Conservation (phyloP, 805 yeast genomes). For the Starmera amethionina region DNA sequence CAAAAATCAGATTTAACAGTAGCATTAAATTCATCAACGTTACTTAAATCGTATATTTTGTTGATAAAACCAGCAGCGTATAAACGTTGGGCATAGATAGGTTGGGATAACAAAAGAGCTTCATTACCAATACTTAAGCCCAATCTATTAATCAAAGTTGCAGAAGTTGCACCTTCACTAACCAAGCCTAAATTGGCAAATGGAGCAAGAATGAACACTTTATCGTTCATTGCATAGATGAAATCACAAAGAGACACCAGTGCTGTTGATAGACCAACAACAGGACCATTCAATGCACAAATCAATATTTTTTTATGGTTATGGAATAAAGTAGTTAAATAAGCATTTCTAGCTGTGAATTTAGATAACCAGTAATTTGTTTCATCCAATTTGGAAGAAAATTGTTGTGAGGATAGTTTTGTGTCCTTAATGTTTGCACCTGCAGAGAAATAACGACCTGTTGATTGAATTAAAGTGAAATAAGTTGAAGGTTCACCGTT, state of each 20-base stretch:
- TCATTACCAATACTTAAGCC: slow-evolving; percentile 69
- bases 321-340: slow-evolving; percentile 55
- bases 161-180: slow-evolving; percentile 70
- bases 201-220: slow-evolving; percentile 56
- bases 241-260: slow-evolving; percentile 70
- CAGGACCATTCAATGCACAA: slow-evolving; percentile 80
- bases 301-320: slow-evolving; percentile 64
- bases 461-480: slow-evolving; percentile 56
- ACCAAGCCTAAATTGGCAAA: slow-evolving; percentile 78
- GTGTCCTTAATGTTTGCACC: slow-evolving; percentile 64
- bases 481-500: slow-evolving; percentile 50
- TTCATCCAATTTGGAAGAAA: slow-evolving; percentile 12
- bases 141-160: slow-evolving; percentile 56
- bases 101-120: slow-evolving; percentile 60
- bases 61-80: slow-evolving; percentile 50
- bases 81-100: slow-evolving; percentile 52
- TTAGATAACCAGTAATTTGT: slow-evolving; percentile 38
- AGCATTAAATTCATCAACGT: slow-evolving; percentile 38
- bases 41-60: slow-evolving; percentile 35
- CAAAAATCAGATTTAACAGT: slow-evolving; percentile 30
- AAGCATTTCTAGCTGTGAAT: slow-evolving; percentile 64
- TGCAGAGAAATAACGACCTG: slow-evolving; percentile 72
- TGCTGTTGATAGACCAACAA: slow-evolving; percentile 68
- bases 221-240: slow-evolving; percentile 53
- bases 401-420: slow-evolving; percentile 4